Evolutionary conservation across 306 rosid species (phyloP).

Genomic region (Begonia masoniana): DNA sequence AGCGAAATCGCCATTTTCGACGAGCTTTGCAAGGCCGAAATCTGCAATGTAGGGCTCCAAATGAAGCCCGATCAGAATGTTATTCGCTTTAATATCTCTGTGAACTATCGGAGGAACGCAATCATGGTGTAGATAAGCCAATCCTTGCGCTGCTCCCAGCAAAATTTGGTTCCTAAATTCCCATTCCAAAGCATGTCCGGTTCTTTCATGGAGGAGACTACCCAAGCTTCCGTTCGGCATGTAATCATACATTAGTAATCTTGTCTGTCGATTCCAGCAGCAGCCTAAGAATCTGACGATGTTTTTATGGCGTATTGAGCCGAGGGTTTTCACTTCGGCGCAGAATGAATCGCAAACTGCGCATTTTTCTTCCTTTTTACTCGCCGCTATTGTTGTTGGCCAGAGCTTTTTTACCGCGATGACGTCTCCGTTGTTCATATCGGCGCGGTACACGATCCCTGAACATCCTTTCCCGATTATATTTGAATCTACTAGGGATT

Average conservation of each 20-base stretch:
- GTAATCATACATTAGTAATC: slow-evolving; percentile 78
- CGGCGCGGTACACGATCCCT: slow-evolving; percentile 83
- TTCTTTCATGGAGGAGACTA: slow-evolving; percentile 67
- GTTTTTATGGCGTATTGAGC: slow-evolving; percentile 88
- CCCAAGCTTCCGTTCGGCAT: slow-evolving; percentile 94
- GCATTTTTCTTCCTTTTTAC: slow-evolving; percentile 42
- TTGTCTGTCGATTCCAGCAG: slow-evolving; percentile 64
- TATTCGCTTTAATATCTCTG: slow-evolving; percentile 91
- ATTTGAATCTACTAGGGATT: slow-evolving; percentile 57
- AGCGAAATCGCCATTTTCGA: slow-evolving; percentile 68
- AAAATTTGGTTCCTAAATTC: slow-evolving; percentile 73
- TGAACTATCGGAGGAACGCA: slow-evolving; percentile 96
- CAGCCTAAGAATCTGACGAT: slow-evolving; percentile 81
- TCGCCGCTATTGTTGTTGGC: slow-evolving; percentile 48
- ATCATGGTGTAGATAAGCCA: slow-evolving; percentile 91
- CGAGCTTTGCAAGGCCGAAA: slow-evolving; percentile 89
- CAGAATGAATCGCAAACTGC: slow-evolving; percentile 76
- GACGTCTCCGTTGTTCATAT: slow-evolving; percentile 55
- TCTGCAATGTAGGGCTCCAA: slow-evolving; percentile 94
- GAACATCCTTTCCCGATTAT: slow-evolving; percentile 88
- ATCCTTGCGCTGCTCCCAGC: slow-evolving; percentile 85
- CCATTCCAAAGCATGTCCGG: slow-evolving; percentile 77
- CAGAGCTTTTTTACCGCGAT: slow-evolving; percentile 93
- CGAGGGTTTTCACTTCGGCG: slow-evolving; percentile 69
- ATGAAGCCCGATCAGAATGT: slow-evolving; percentile 89